Evolutionary conservation across 768 basidiomycete species (phyloP), one percentile per base, ranked within the genome.

Genomic region (Hericium erinaceus): DNA sequence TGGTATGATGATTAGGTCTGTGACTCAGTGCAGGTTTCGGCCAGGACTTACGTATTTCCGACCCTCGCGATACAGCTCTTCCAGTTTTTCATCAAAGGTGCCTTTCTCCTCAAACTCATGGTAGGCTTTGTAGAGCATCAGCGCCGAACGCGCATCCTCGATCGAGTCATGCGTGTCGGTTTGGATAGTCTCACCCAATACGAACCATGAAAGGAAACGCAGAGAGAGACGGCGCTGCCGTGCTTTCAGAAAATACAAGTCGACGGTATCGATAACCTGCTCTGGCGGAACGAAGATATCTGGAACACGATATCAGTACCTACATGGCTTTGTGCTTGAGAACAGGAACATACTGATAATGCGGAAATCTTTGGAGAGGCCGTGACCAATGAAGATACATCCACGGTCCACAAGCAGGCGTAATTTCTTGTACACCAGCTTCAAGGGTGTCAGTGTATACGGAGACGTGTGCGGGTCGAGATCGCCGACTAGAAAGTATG

Each of bases 361-460:
- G 11, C 95, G 83, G 74, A 98, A 98, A 69, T 99, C 97, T 68
- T 98, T 98, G 15, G 92, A 88, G 16, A 99, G 80, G 5, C 97
- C 97, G 65, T 99, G 97, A 0, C 97, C 97, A 56, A 98, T 88
- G 68, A 99, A 99, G 58, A 93, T 89, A 67, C 97, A 99, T 5
- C 95, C 94, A 22, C 87, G 79, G 68, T 99, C 97, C 18, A 98
- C 94, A 4, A 98, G 77, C 18, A 95, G 71, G 2, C 97, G 83
- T 12, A 99, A 75, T 68, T 99, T 99, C 77, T 98, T 98, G 75
- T 98, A 99, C 2, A 94, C 97, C n/a, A 95, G 80, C 66, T 99
- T 99, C 58, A 98, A 74, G 0, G 97, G 95, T 1, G 95, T 97
- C 49, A 98, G 76, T 0, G 95, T 97, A 68, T 97, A 83, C 6